phyloP scores from a whole-genome alignment of 2,329 filamentous ascomycete species.

The Fonsecaea nubica region DNA sequence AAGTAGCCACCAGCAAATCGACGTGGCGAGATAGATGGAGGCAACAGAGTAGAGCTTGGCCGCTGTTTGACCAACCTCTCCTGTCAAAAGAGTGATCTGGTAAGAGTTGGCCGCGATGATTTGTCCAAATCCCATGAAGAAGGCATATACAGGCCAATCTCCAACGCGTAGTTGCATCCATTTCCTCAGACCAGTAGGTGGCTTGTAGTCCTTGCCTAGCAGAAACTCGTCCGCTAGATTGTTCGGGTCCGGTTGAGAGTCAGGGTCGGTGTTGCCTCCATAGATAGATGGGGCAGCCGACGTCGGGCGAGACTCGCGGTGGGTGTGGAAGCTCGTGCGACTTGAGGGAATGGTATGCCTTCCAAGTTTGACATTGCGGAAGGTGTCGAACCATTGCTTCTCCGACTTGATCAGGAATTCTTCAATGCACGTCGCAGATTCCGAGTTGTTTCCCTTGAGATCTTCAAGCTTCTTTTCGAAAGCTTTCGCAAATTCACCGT shows the following conservation, averaged over 20 bases:
- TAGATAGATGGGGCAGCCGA: constrained; percentile 49
- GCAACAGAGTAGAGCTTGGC: constrained; percentile 67
- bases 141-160: constrained; percentile 70
- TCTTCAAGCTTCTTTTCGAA: constrained; percentile 65
- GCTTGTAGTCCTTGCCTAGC: constrained; percentile 62
- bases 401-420: constrained; percentile 69
- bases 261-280: constrained; percentile 47
- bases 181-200: constrained; percentile 63
- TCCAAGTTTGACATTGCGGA: constrained; percentile 65
- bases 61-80: constrained; percentile 65
- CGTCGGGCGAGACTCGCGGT: constrained; percentile 43
- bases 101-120: constrained; percentile 71
- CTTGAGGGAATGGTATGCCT: constrained; percentile 52
- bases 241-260: constrained; percentile 43
- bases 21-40: constrained; percentile 64
- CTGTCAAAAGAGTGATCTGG: constrained; percentile 71
- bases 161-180: constrained; percentile 63
- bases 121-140: constrained; percentile 67
- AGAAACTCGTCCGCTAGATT: constrained; percentile 58
- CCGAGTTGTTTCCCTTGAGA: constrained; percentile 64
- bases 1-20: constrained; percentile 67
- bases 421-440: constrained; percentile 67
- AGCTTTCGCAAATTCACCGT: constrained; percentile 64
- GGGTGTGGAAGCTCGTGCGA: constrained; percentile 44
- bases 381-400: constrained; percentile 69